phyloP scores from a whole-genome alignment of 1,139 yeast species.

The Sugiyamaella japonica region DNA sequence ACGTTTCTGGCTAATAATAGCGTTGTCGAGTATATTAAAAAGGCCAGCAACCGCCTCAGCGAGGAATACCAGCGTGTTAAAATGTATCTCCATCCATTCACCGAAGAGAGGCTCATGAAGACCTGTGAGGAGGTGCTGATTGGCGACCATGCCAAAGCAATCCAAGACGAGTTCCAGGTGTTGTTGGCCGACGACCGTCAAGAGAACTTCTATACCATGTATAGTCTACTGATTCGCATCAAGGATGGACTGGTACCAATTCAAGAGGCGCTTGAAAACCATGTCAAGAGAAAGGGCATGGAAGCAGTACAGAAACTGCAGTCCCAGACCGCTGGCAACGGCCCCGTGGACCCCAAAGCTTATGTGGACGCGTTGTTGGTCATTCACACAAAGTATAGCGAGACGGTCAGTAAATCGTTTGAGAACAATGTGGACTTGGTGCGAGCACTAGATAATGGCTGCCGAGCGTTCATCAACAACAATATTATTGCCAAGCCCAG shows the following conservation, averaged over 20 bases:
- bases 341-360: conserved; percentile 63
- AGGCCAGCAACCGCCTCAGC: conserved; percentile 75
- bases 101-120: conserved; percentile 73
- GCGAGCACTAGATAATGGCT: conserved; percentile 87
- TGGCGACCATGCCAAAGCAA: conserved; percentile 70
- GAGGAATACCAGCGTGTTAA: conserved; percentile 82
- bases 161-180: conserved; percentile 73
- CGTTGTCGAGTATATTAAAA: conserved; percentile 87
- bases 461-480: conserved; percentile 77
- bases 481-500: conserved; percentile 77
- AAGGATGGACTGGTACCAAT: conserved; percentile 69
- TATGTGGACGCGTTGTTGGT: conserved; percentile 76
- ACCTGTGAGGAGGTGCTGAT: conserved; percentile 76
- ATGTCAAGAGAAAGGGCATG: conserved; percentile 72
- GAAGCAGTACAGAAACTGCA: conserved; percentile 67
- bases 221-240: conserved; percentile 70
- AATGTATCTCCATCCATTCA: conserved; percentile 81
- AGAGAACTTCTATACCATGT: conserved; percentile 78
- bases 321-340: conserved; percentile 47
- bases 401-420: conserved; percentile 69
- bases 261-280: conserved; percentile 68
- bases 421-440: conserved; percentile 76
- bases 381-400: conserved; percentile 66
- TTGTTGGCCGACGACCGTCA: conserved; percentile 76
- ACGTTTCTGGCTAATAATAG: conserved; percentile 69